These are phyloP conservation scores for Jackrogersella multiformis DNA, from an alignment of 495 filamentous ascomycete species.

Conservation along the genomic window DNA sequence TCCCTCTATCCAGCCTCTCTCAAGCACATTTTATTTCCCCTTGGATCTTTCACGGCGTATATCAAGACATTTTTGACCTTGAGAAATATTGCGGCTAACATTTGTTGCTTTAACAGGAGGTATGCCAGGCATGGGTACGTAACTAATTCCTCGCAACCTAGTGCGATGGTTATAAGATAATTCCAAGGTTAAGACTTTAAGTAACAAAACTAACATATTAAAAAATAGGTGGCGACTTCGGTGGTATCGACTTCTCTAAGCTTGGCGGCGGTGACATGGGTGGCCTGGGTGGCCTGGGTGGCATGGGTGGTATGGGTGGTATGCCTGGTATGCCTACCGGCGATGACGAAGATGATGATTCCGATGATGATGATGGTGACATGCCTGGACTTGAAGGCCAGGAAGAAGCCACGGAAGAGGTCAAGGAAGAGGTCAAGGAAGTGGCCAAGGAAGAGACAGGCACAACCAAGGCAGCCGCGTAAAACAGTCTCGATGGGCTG, in stretches of 20 bases:
- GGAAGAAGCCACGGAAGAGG: conserved; percentile 61
- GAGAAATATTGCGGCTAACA: conserved; percentile 21
- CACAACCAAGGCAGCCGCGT: conserved; percentile 51
- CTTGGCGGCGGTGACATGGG: conserved; percentile 72
- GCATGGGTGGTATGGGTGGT: no score
- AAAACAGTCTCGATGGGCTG: conserved; percentile 22
- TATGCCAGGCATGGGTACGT: conserved; percentile 62
- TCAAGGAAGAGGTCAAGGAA: conserved; percentile 56
- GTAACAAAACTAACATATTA: conserved; percentile 36
- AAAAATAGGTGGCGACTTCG: conserved; percentile 64
- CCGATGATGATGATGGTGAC: no score
- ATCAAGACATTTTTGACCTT: not conserved
- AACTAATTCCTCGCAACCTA: conserved; percentile 6
- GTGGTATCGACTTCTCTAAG: conserved; percentile 90
- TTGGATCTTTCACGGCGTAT: not conserved
- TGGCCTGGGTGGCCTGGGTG: conserved; percentile 57
- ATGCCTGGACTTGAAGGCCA: conserved; percentile 55
- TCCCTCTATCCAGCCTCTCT: not conserved
- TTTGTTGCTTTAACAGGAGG: conserved; percentile 40
- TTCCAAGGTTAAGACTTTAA: conserved; percentile 10
- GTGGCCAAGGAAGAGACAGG: conserved; percentile 61
- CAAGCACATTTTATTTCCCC: not conserved
- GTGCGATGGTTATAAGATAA: not conserved
- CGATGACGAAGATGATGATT: no score
- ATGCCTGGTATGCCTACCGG: no score